A percentile compares a stretch with the other conserved stretches of the same genome.
phyloP scores from a whole-genome alignment of 2,329 filamentous ascomycete species.

The Xylaria sp. region DNA sequence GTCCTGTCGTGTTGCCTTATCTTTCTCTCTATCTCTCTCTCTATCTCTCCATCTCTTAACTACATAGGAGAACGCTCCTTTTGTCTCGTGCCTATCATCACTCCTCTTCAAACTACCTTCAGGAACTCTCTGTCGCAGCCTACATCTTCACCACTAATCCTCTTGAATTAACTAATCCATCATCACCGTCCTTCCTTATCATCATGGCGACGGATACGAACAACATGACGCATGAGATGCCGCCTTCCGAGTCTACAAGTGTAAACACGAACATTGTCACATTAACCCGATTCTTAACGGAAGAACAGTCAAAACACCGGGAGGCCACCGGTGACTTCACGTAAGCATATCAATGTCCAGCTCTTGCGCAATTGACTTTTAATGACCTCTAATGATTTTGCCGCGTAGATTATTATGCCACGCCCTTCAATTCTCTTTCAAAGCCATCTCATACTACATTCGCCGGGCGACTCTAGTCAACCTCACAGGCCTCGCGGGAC shows the following conservation, averaged over 20 bases:
- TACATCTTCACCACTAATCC: not conserved
- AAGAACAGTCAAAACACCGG: conserved; percentile 92
- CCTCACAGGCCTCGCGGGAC: conserved; percentile 92
- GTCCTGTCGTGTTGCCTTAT: not conserved
- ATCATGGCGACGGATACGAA: conserved; percentile 44
- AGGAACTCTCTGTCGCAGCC: not conserved
- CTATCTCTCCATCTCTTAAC: not conserved
- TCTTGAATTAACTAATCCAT: not conserved
- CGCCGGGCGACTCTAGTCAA: conserved; percentile 95
- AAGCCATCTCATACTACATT: conserved; percentile 99
- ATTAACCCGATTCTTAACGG: conserved; percentile 92
- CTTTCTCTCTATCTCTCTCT: not conserved
- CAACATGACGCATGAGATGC: conserved; percentile 43
- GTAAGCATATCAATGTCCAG: conserved; percentile 61
- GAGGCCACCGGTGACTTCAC: conserved; percentile 99
- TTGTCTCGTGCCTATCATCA: conserved; percentile 14
- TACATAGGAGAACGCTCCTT: not conserved
- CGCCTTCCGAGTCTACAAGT: conserved; percentile 71
- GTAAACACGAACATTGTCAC: conserved; percentile 98
- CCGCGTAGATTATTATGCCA: conserved; percentile 85
- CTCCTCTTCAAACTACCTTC: not conserved
- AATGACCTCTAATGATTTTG: conserved; percentile 29
- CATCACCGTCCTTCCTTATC: conserved; percentile 7
- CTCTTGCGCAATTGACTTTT: conserved; percentile 16
- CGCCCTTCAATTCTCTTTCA: conserved; percentile 99